A percentile compares a stretch with the other conserved stretches of the same genome.
phyloP scores from a whole-genome alignment of 1,139 yeast species.

The Debaryomyces coudertii region DNA sequence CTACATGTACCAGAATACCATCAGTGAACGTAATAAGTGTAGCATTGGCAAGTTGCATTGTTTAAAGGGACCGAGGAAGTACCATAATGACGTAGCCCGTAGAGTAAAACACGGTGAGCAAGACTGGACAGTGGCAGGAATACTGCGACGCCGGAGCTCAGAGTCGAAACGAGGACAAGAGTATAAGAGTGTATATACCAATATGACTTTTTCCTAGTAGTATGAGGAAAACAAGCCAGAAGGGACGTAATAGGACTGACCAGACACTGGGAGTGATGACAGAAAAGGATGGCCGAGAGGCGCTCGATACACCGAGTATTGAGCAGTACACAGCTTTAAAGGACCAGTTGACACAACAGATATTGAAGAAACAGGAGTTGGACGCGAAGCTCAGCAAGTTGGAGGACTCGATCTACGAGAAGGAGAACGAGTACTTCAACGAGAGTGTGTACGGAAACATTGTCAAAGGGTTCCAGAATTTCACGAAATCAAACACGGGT shows the following conservation, averaged over 20 bases:
- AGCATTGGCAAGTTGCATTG: neutral
- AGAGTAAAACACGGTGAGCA: too few species aligned
- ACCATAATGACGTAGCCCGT: too few species aligned
- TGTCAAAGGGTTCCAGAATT: conserved; percentile 86
- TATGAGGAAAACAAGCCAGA: too few species aligned
- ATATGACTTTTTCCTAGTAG: neutral
- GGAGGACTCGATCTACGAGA: conserved; percentile 82
- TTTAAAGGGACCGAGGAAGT: neutral
- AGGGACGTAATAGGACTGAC: neutral
- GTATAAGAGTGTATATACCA: neutral
- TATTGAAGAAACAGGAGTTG: conserved; percentile 64
- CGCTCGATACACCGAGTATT: conserved; percentile 7
- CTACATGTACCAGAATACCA: neutral
- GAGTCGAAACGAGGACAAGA: neutral
- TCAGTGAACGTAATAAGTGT: too few species aligned
- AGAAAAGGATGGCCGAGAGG: conserved; percentile 8
- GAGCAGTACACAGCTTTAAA: conserved; percentile 71
- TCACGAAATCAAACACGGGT: conserved; percentile 53
- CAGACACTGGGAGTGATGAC: conserved; percentile 5
- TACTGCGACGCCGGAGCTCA: too few species aligned
- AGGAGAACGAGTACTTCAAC: conserved; percentile 77
- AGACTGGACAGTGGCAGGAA: neutral
- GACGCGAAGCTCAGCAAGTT: conserved; percentile 63
- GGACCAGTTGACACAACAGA: conserved; percentile 65
- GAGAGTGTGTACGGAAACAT: conserved; percentile 76